A percentile compares a stretch with the other conserved stretches of the same genome.
phyloP scores from a whole-genome alignment of 225 moss, liverwort and hornwort genomes.

The Antitrichia curtipendula region DNA sequence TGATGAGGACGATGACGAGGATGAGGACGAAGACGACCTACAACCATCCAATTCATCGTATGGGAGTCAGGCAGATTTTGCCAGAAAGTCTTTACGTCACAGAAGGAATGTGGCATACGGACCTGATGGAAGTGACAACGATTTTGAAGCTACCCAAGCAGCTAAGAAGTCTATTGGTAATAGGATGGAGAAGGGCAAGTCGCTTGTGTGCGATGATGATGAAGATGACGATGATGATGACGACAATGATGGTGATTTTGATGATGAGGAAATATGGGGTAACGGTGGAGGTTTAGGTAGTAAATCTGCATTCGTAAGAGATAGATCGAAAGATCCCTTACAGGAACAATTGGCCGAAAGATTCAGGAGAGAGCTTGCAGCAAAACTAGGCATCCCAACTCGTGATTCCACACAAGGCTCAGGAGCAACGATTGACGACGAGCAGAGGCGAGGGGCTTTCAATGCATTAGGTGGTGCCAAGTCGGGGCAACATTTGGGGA shows the following conservation, averaged over 20 bases:
- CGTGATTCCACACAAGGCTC: not conserved
- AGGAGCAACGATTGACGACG: not conserved
- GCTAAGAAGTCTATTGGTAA: too few species aligned
- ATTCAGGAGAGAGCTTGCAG: conserved; percentile 11
- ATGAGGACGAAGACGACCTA: conserved; percentile 23
- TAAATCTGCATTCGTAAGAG: conserved; percentile 4
- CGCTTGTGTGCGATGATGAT: not conserved
- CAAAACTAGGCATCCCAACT: not conserved
- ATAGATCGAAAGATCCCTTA: conserved; percentile 3
- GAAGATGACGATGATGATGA: not conserved
- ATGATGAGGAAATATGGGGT: not conserved
- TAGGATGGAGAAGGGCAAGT: conserved; percentile 46
- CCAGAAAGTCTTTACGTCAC: conserved; percentile 35
- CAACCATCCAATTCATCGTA: conserved; percentile 13
- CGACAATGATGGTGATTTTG: too few species aligned
- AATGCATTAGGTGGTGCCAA: not conserved
- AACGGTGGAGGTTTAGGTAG: not conserved
- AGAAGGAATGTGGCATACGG: conserved; percentile 44
- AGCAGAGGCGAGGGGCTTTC: not conserved
- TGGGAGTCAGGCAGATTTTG: not conserved
- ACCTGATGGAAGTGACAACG: conserved; percentile 44
- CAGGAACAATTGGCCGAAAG: conserved; percentile 16
- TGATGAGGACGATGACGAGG: not conserved
- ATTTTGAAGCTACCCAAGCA: not conserved
- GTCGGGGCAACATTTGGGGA: not conserved